Percentiles rank a stretch among this genome's conserved stretches.
Evolutionary conservation across 257 asterid genomes (phyloP).

Genomic region (Solanum gandarillasii): DNA sequence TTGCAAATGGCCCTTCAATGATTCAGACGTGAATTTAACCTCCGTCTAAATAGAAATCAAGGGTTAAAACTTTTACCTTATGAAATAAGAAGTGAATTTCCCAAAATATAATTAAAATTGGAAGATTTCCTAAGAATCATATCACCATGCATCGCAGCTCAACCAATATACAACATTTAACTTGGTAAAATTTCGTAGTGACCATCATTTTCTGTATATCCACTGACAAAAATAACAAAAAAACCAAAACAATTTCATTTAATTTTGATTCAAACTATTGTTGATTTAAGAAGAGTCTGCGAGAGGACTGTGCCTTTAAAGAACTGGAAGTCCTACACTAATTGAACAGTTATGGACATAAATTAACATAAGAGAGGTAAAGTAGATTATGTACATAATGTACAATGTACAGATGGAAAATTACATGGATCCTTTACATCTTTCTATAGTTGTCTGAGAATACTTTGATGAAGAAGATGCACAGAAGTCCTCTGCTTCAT

Average conservation of each 20-base stretch:
- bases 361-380: background rate
- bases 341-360: background rate
- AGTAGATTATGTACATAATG: background rate
- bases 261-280: background rate
- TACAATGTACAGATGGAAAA: background rate
- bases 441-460: conserved; percentile 22
- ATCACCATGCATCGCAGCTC: background rate
- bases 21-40: background rate
- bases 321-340: background rate
- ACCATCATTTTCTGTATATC: too few species aligned
- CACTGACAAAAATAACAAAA: too few species aligned
- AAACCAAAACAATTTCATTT: background rate
- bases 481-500: conserved; percentile 55
- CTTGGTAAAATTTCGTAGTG: background rate
- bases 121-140: background rate
- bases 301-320: background rate
- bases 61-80: background rate
- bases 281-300: background rate
- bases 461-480: conserved; percentile 56
- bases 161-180: background rate
- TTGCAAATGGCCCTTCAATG: background rate
- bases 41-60: background rate
- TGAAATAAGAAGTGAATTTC: background rate
- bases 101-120: background rate
- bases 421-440: background rate